Base-by-base conservation (phyloP, 306 rosid genomes). In the Quercus glauca region DNA sequence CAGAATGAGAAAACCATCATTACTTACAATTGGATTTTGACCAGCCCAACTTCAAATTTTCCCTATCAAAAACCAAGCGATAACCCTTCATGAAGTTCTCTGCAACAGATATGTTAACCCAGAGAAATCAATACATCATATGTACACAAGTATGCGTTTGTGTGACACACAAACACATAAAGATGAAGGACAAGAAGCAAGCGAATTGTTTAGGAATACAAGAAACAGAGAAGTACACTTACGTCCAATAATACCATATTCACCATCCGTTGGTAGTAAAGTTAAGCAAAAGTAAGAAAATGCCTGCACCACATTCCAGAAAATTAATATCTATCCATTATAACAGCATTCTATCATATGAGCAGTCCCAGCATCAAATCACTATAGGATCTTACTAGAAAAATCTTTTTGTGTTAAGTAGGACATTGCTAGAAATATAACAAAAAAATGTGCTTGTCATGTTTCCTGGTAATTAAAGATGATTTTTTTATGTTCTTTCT, bases 1-100 rank as follows among this genome's bases (percentile, higher is more conserved):
- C 76, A 60, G 33, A 43, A 41, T 43, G 21, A 41, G 43, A 58
- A 13, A 64, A 55, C 41, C 65, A 23, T 41, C 69, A 45, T 53
- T 49, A 82, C 96, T 91, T 73, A 91, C 96, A 91, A 70, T 87
- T 76, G 75, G 90, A 87, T 52, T 82, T 86, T 37, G 91, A 89
- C 96, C 96, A 91, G 45, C 89, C 89, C 82, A 91, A 83, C 69
- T 74, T 76, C 76, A 81, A 45, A 59, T 87, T 89, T 80, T 89
- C 91, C 73, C 93, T 55, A 81, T 91, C 91, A 78, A 91, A 89
- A 57, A 87, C 90, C 88, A 87, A 28, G 45, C 41, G 85, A 77
- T 91, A 84, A 52, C 89, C 93, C 53, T 51, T 82, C 77, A 91
- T 84, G 83, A 84, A 87, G 81, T 91, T 86, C 77, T 87, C 96